phyloP scores from a whole-genome alignment of 1,284 basidiomycete genomes.

The Agroathelia rolfsii region DNA sequence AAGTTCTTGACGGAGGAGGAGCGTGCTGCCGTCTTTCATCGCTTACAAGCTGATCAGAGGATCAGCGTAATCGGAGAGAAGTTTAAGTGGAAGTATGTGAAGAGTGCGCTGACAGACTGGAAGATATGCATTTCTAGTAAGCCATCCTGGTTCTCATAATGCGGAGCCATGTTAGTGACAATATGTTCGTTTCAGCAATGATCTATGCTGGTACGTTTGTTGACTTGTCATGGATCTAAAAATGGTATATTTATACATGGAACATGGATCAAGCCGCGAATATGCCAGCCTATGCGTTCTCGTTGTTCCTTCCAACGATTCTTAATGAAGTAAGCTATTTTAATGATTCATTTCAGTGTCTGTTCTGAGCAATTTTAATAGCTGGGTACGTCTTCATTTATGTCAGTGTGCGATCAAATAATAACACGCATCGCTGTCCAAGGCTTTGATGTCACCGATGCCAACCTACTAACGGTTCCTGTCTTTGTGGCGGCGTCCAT shows the following conservation, averaged over 20 bases:
- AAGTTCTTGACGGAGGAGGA: constrained; percentile 66
- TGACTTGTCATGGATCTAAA: constrained; percentile 1
- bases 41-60: constrained; percentile 62
- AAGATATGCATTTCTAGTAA: constrained; percentile 64
- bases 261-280: too few species aligned
- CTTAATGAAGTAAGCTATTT: constrained; percentile 43
- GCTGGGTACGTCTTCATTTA: constrained; percentile 39
- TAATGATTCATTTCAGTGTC: constrained; percentile 15
- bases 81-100: constrained; percentile 52
- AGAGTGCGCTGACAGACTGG: constrained; percentile 54
- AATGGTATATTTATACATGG: too few species aligned
- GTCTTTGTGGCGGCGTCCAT: constrained; percentile 61
- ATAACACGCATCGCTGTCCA: constrained; percentile 6
- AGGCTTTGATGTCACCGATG: constrained; percentile 60
- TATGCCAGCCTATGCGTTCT: constrained; percentile 64
- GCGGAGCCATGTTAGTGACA: too few species aligned
- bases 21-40: constrained; percentile 51
- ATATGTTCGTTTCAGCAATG: constrained; percentile 29
- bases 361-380: constrained; percentile 17
- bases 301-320: constrained; percentile 64
- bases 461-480: constrained; percentile 66
- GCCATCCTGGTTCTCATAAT: constrained; percentile 15
- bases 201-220: constrained; percentile 39
- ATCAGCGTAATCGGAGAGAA: constrained; percentile 64
- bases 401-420: constrained; percentile 14